Evolutionary conservation across 176 grass and related monocot genomes (phyloP), one percentile per base, ranked within the genome.

Genomic region (Avena insularis): DNA sequence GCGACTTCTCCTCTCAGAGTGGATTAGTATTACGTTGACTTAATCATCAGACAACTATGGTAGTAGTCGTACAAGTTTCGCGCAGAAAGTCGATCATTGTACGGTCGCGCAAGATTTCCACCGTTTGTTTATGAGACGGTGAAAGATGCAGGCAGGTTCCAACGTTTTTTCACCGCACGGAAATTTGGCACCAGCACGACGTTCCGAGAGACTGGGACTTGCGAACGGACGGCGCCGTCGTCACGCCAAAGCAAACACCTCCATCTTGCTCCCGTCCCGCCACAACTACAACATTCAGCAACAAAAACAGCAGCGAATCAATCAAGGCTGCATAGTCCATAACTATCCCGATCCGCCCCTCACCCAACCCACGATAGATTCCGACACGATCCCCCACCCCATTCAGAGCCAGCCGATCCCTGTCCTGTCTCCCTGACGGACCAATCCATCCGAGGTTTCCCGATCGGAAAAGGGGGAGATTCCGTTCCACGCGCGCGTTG

Each of bases 181-280:
- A 15, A 65, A 65, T 65, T 65, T 15, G 62, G 27, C 25, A 15
- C 27, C 64, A 63, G 27, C 64, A 57, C 14, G 14, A 35, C 12
- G 27, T 15, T 33, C 62, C 0, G 23, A 9, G 21, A 75, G 48
- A 25, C 71, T 3, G 46, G 9, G 50, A 56, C 49, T 77, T 29
- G 72, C 16, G 62, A 68, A 17, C 6, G 29, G 66, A 82, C 77
- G 54, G 20, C 66, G 79, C 27, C 14, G 72, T 86, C 71, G 79
- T 86, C 71, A 69, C 79, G 84, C 82, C 89, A 83, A 90, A 90
- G 89, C 84, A 69, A 90, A 38, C 67, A 74, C 45, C 56, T 63
- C 65, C 82, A 63, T 69, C 36, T 68, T 61, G 13, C 46, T 10
- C 43, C 54, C 74, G 13, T 62, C 75, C 53, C 17, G 51, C 19